Base-by-base conservation (phyloP, 2,329 filamentous ascomycete species). In the Arthrinium phaeospermum region DNA sequence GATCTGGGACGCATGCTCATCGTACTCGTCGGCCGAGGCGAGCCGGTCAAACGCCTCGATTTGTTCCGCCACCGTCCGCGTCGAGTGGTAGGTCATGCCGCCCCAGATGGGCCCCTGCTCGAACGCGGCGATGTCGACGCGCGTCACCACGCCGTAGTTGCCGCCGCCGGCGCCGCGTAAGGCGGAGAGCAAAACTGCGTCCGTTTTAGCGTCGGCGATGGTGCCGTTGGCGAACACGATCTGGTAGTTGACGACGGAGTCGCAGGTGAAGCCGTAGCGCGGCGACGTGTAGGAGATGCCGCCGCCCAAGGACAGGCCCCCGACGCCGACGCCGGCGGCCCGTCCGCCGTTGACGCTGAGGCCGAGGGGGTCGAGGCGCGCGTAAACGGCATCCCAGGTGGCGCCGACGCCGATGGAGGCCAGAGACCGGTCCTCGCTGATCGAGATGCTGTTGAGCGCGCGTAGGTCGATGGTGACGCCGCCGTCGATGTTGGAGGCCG, bases 401-500 rank as follows among this genome's bases (percentile, higher is more conserved):
- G 81, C 80, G 1, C 86, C 87, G 0, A 83, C 76, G 1, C 86
- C 86, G 16, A 88, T 77, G 13, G 78, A 80, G 6, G 84, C 82
- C 4, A 78, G 81, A 2, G 75, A 76, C 13, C 77, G 79, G 67
- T 83, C 82, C 3, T 75, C 68, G 24, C 78, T 79, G 16, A 84
- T 74, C 0, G 72, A 73, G 41, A 86, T 76, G 12, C 76, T 61
- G 70, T 83, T 82, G 13, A 89, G 79, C 4, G 76, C 75, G 12
- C 79, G 77, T n/a, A 89, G 76, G 72, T 86, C 84, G 70, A 89
- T 79, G 4, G 83, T 82, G 5, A 87, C 77, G 19, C 85, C 82
- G 19, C 75, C 75, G 6, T 79, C 75, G 71, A 82, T 82, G 75
- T 82, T 89, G 8, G 85, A 84, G 0, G 82, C 78, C 72, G 85